A percentile compares a stretch with the other conserved stretches of the same genome.
These are phyloP conservation scores for Diplodia seriata DNA, from an alignment of 2,329 filamentous ascomycete species.

Conservation along the genomic window DNA sequence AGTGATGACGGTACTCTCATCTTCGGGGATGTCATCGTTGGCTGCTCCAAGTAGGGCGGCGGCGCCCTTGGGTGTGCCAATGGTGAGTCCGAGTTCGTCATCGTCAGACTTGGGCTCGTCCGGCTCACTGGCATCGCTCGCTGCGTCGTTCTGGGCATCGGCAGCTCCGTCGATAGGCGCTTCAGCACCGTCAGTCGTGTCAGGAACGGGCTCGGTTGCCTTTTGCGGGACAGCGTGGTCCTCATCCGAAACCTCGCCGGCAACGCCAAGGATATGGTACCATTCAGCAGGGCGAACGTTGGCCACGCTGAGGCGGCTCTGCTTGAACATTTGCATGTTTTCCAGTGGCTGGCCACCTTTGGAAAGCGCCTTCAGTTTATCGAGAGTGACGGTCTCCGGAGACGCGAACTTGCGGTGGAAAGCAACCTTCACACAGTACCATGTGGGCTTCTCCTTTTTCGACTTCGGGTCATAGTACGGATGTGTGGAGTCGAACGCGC, in stretches of 20 bases:
- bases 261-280: conserved; percentile 65
- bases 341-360: conserved; percentile 64
- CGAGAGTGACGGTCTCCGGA: conserved; percentile 68
- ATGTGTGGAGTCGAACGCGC: conserved; percentile 72
- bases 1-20: conserved; percentile 9
- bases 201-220: conserved; percentile 10
- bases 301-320: conserved; percentile 82
- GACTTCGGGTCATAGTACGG: conserved; percentile 87
- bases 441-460: conserved; percentile 72
- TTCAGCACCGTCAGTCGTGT: background rate
- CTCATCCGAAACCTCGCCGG: conserved; percentile 18
- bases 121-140: conserved; percentile 27
- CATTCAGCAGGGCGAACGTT: conserved; percentile 71
- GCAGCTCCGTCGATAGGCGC: background rate
- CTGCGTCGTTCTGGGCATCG: conserved; percentile 3
- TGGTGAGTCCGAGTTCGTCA: conserved; percentile 24
- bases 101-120: conserved; percentile 24
- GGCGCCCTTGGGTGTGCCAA: conserved; percentile 30
- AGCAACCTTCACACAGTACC: conserved; percentile 88
- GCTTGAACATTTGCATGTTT: conserved; percentile 82
- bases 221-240: conserved; percentile 5
- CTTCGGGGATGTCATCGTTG: background rate
- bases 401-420: conserved; percentile 80
- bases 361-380: conserved; percentile 72
- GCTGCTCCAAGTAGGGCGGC: conserved; percentile 19